Evolutionary conservation across 352 stramenopile genomes (phyloP).

Genomic region (Thraustochytrium striatum): DNA sequence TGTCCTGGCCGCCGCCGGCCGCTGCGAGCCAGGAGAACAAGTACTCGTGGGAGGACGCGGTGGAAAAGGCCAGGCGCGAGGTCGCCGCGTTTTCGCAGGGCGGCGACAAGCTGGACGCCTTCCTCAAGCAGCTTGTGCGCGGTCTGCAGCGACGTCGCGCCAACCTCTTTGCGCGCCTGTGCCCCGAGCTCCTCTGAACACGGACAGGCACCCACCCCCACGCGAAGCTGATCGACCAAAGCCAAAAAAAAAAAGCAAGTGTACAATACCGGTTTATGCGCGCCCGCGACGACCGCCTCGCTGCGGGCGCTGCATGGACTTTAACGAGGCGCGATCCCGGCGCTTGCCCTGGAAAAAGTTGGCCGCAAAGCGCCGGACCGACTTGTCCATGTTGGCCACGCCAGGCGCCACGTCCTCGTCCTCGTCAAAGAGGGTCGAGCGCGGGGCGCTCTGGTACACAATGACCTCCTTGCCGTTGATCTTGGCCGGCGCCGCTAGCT

Average conservation of each 20-base stretch:
- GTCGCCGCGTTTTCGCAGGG: neutral
- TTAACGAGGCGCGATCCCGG: neutral
- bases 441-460: slow-evolving; percentile 5
- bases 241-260: neutral
- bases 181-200: neutral
- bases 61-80: neutral
- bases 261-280: neutral
- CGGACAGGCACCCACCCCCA: neutral
- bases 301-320: neutral
- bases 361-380: slow-evolving; percentile 16
- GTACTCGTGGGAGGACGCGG: neutral
- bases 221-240: neutral
- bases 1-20: neutral
- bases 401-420: neutral
- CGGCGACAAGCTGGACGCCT: neutral
- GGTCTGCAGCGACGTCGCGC: neutral
- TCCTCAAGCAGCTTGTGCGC: slow-evolving; percentile 1
- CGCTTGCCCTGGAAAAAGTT: slow-evolving; percentile 16
- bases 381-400: slow-evolving; percentile 14
- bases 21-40: neutral
- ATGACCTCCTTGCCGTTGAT: slow-evolving; percentile 31
- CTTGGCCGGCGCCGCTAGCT: slow-evolving; percentile 8
- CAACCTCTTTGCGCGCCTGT: neutral
- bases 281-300: neutral
- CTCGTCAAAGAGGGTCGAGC: slow-evolving; percentile 7